A percentile compares a stretch with the other conserved stretches of the same genome.
Conservation (phyloP, 352 stramenopile species). For the Albugo candida region DNA sequence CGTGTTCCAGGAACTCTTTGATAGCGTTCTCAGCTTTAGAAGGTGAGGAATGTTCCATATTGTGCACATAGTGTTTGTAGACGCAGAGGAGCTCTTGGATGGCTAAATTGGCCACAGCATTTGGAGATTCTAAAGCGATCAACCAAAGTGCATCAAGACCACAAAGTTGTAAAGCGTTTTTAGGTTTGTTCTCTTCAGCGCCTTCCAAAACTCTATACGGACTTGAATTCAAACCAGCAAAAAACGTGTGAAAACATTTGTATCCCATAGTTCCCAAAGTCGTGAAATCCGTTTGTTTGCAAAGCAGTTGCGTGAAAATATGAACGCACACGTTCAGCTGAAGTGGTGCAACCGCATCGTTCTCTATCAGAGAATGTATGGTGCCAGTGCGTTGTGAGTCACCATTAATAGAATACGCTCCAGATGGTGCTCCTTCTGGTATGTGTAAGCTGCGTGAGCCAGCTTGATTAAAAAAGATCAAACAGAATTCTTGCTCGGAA, state of each 20-base stretch:
- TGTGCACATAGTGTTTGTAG: conserved; percentile 37
- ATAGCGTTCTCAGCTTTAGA: conserved; percentile 16
- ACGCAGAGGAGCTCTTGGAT: conserved; percentile 60
- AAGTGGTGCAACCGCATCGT: conserved; percentile 22
- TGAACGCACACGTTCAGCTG: conserved; percentile 51
- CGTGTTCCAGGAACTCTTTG: conserved; percentile 66
- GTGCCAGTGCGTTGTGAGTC: conserved; percentile 15
- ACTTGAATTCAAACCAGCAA: conserved; percentile 52
- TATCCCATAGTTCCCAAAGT: conserved; percentile 58
- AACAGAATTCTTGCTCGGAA: conserved; percentile 55
- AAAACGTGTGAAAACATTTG: conserved; percentile 78
- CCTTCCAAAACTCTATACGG: conserved; percentile 7
- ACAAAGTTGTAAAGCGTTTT: conserved; percentile 20
- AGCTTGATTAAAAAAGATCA: conserved; percentile 75
- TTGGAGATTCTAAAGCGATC: conserved; percentile 59
- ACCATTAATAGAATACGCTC: conserved; percentile 11
- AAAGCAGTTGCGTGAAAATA: conserved; percentile 72
- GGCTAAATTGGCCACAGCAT: conserved; percentile 57
- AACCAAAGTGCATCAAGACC: conserved; percentile 70
- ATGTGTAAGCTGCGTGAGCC: conserved; percentile 22
- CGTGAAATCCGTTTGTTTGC: conserved; percentile 52
- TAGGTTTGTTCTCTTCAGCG: background rate
- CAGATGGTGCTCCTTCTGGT: conserved; percentile 5
- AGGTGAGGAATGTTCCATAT: conserved; percentile 1
- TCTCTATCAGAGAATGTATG: no score